Percentiles rank a stretch among this genome's conserved stretches.
Evolutionary conservation across 2,329 filamentous ascomycete species (phyloP).

Genomic region (Phaeoacremonium minimum): DNA sequence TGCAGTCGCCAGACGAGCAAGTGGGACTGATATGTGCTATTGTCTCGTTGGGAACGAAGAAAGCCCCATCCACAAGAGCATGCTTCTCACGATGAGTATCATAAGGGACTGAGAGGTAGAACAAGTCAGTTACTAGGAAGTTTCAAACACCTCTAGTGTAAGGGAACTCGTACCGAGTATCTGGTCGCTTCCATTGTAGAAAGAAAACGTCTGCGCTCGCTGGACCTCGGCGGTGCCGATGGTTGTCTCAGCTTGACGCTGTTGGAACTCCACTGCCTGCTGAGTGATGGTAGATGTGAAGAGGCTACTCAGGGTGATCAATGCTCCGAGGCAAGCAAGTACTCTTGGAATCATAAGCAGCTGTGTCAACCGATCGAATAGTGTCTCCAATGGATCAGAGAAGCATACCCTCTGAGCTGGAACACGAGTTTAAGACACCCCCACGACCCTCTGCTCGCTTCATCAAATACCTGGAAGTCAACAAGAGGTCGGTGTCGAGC

Average conservation of each 20-base stretch:
- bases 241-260: background rate
- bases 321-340: conserved; percentile 10
- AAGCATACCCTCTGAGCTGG: background rate
- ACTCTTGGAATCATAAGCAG: no score
- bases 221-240: background rate
- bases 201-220: conserved; percentile 1
- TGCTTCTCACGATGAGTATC: background rate
- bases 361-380: no score
- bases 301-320: conserved; percentile 13
- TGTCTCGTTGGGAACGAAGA: conserved; percentile 2
- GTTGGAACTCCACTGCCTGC: conserved; percentile 10
- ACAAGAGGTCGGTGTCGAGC: conserved; percentile 8
- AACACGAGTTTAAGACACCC: background rate
- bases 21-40: background rate
- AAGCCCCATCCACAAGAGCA: conserved; percentile 3
- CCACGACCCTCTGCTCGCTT: background rate
- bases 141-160: no score
- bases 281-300: conserved; percentile 15
- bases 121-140: no score
- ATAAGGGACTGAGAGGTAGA: background rate
- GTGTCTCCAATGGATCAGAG: background rate
- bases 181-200: conserved; percentile 2
- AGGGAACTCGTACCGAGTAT: conserved; percentile 2
- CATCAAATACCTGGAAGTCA: conserved; percentile 16
- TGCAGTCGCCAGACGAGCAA: conserved; percentile 13